Evolutionary conservation across 148 eudicot genomes (phyloP).

Genomic region (Diospyros kaki): DNA sequence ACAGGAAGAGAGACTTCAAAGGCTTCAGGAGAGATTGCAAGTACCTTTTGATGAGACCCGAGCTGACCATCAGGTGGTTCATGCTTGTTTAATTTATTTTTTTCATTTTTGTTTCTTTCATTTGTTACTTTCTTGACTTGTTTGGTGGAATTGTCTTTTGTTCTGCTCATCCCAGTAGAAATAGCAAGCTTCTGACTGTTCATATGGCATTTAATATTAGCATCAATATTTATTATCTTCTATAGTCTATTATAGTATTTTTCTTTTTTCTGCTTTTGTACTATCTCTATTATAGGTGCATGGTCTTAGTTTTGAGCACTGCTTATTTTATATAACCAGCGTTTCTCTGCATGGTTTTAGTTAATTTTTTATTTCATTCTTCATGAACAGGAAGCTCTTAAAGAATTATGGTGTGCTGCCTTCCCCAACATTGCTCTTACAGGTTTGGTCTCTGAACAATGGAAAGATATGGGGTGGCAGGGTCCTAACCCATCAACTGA

Average conservation of each 20-base stretch:
- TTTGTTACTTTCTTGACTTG: not conserved
- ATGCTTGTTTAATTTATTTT: slow-evolving; percentile 4
- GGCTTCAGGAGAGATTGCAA: slow-evolving; percentile 47
- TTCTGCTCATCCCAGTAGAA: not conserved
- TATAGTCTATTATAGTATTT: not conserved
- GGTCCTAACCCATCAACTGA: slow-evolving; percentile 93
- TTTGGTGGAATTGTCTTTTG: not conserved
- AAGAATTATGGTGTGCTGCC: slow-evolving; percentile 63
- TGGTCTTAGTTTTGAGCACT: slow-evolving; percentile 4
- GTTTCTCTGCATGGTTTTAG: not conserved
- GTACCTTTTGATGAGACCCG: slow-evolving; percentile 65
- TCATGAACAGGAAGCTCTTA: slow-evolving; percentile 64
- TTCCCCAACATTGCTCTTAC: slow-evolving; percentile 61
- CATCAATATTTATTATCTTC: not conserved
- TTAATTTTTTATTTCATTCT: not conserved
- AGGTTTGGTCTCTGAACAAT: slow-evolving; percentile 78
- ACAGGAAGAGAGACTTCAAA: slow-evolving; percentile 71
- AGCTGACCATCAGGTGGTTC: slow-evolving; percentile 71
- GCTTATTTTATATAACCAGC: not conserved
- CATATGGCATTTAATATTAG: not conserved
- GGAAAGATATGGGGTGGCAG: slow-evolving; percentile 99
- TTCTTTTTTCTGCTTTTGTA: not conserved
- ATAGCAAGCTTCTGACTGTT: not conserved
- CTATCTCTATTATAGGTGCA: not conserved
- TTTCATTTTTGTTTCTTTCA: not conserved